Base-by-base conservation (phyloP, 1,284 basidiomycete species). In the Irpex sp. region DNA sequence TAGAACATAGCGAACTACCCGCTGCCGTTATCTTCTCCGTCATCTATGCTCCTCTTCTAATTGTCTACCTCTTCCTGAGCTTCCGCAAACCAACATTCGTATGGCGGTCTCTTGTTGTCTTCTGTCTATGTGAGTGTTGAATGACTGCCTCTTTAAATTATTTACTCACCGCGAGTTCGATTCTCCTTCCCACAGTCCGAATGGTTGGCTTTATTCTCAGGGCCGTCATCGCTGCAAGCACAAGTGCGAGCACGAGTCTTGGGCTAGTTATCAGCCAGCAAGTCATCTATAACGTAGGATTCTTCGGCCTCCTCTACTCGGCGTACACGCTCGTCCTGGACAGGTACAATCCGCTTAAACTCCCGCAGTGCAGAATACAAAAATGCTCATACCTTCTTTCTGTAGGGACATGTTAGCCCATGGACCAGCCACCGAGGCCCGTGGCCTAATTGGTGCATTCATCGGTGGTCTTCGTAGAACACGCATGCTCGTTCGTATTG, bases 221-320 rank as follows among this genome's bases (percentile, higher is more conserved):
- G 35, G 57, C 62, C 54, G 54, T 56, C 5, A 51, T 65, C 4
- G 59, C 64, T 10, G 62, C 59, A 14, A 57, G 51, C 21, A 52
- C 4, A 12, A 37, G 33, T 36, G 62, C 62, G 2, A 57, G 57
- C 10, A 19, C 58, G 16, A 56, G 61, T 39, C 19, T 52, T 33
- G 19, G 56, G 12, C 42, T 63, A 3, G 37, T 56, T 16, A 49
- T 63, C 35, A 52, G 56, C 3, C 14, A 63, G 28, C 12, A 39
- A 35, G 59, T 61, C 10, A 58, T 63, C 53, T 65, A 63, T 56
- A 57, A 57, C 49, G 45, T 63, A 23, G 61, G 62, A 12, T 65
- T 63, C 59, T 61, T 58, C n/a, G 64, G 62, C n/a, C 45, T 64
- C 28, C 54, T 64, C 5, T 62, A 62, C 36, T 64, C 63, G 12